phyloP scores from a whole-genome alignment of 805 yeast species.

The Pichia nanzhaoensis region DNA sequence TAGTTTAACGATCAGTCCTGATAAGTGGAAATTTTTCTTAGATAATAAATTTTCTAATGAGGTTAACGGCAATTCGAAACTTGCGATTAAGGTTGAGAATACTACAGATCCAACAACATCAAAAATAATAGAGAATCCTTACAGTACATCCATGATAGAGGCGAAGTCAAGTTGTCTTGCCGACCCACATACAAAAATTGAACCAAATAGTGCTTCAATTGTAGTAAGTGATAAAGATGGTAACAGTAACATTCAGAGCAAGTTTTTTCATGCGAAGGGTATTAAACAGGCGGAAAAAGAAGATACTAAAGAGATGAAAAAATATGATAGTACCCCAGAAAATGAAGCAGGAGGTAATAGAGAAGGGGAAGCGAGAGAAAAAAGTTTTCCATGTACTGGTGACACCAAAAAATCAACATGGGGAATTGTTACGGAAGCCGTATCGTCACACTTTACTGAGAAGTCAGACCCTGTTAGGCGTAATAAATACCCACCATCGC shows the following conservation, averaged over 20 bases:
- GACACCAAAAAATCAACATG: not conserved
- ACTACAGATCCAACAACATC: not conserved
- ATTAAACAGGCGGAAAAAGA: not conserved
- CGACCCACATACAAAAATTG: too few species aligned
- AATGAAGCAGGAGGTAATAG: not conserved
- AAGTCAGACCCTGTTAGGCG: slow-evolving; percentile 1
- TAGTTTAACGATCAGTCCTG: slow-evolving; percentile 2
- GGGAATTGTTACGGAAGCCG: not conserved
- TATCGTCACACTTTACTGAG: not conserved
- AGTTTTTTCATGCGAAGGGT: too few species aligned
- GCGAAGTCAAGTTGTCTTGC: too few species aligned
- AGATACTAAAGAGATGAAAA: not conserved
- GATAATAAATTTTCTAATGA: not conserved
- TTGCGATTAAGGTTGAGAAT: not conserved
- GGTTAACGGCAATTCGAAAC: not conserved
- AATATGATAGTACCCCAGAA: not conserved
- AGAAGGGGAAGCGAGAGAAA: too few species aligned
- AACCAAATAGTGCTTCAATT: too few species aligned
- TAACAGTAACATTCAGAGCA: too few species aligned
- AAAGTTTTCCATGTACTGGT: not conserved
- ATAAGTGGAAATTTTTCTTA: slow-evolving; percentile 3
- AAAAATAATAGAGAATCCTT: not conserved
- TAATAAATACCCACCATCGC: not conserved
- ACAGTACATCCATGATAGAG: too few species aligned
- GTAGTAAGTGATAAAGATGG: too few species aligned